phyloP scores from a whole-genome alignment of 768 basidiomycete species.

The Harrya chromipes region DNA sequence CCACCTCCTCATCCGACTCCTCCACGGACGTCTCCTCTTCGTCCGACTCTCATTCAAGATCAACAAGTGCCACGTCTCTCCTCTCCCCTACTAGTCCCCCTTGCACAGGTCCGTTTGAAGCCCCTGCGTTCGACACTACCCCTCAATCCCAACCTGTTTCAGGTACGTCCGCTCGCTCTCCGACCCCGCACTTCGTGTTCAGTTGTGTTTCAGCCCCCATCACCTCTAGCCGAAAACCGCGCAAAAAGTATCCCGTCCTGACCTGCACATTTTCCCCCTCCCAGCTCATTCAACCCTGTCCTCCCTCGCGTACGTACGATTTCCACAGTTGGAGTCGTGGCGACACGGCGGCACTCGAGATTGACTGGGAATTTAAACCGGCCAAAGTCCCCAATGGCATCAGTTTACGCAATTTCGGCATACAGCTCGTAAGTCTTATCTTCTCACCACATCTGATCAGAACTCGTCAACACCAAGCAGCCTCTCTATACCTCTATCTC shows the following conservation, averaged over 20 bases:
- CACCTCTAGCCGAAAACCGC: conserved; percentile 5
- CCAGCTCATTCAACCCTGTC: conserved; percentile 38
- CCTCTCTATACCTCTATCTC: conserved; percentile 86
- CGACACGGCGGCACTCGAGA: conserved; percentile 15
- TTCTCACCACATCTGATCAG: neutral
- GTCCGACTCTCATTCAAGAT: conserved; percentile 19
- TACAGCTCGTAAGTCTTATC: conserved; percentile 69
- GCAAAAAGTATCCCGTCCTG: conserved; percentile 35
- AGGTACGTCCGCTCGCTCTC: neutral
- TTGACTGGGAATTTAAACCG: conserved; percentile 65
- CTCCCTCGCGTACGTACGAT: conserved; percentile 18
- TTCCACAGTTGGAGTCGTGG: conserved; percentile 20
- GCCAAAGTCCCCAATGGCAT: conserved; percentile 77
- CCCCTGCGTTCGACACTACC: conserved; percentile 1
- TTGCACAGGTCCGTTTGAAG: conserved; percentile 6
- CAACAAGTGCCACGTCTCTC: conserved; percentile 28
- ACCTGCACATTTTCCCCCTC: conserved; percentile 51
- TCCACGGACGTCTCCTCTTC: conserved; percentile 24
- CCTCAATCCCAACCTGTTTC: neutral
- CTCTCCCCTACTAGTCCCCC: conserved; percentile 23
- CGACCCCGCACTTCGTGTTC: neutral
- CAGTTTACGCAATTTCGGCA: conserved; percentile 82
- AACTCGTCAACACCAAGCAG: conserved; percentile 36
- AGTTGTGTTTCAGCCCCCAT: conserved; percentile 11
- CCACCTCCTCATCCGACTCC: conserved; percentile 26